These are phyloP conservation scores for Vigna mungo DNA, from an alignment of 306 rosid species.

Conservation along the genomic window DNA sequence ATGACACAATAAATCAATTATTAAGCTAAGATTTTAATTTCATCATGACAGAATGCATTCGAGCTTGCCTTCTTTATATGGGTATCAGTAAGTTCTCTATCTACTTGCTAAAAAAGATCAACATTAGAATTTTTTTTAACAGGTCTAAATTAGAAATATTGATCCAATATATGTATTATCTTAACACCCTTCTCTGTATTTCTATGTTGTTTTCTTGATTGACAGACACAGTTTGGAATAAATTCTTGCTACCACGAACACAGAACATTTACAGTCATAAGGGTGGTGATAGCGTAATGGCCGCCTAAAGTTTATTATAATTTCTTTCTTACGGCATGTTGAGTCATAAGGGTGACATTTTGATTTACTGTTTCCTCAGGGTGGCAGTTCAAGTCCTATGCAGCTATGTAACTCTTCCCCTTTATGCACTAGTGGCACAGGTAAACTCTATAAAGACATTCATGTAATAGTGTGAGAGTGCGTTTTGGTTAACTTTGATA, in stretches of 20 bases:
- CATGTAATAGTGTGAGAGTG: neutral
- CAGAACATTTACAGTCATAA: constrained; percentile 18
- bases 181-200: constrained; percentile 1
- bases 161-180: neutral
- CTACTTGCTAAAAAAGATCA: neutral
- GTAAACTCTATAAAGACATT: neutral
- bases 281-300: constrained; percentile 29
- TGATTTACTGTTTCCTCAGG: constrained; percentile 12
- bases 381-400: constrained; percentile 27
- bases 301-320: neutral
- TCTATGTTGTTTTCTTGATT: neutral
- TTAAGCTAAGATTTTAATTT: neutral
- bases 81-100: constrained; percentile 33
- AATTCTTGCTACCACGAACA: constrained; percentile 33
- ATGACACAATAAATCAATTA: neutral
- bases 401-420: constrained; percentile 28
- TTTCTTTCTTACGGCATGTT: neutral
- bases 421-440: constrained; percentile 34
- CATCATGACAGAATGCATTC: constrained; percentile 28
- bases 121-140: neutral
- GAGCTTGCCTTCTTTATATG: constrained; percentile 36
- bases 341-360: neutral
- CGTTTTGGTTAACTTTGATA: neutral
- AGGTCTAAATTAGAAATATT: neutral
- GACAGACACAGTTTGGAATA: constrained; percentile 36